Percentiles rank a stretch among this genome's conserved stretches.
Evolutionary conservation across 2,329 filamentous ascomycete genomes (phyloP).

Genomic region (Tolypocladium paradoxum): DNA sequence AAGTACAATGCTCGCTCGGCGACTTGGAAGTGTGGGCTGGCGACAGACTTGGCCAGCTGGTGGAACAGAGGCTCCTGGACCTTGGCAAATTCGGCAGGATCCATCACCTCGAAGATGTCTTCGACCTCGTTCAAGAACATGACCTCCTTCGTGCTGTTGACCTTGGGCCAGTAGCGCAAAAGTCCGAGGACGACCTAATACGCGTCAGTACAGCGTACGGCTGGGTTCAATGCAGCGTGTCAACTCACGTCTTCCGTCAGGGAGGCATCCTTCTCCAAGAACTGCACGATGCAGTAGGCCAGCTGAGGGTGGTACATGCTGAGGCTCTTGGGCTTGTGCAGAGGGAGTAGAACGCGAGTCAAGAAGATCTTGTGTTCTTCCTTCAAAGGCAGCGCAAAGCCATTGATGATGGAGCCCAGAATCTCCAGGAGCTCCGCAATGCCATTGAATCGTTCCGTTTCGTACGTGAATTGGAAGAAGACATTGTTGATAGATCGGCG

Average conservation of each 20-base stretch:
- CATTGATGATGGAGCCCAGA: constrained; percentile 96
- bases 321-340: constrained; percentile 97
- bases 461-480: constrained; percentile 99
- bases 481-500: constrained; percentile 98
- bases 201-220: background rate
- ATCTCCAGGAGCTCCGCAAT: constrained; percentile 96
- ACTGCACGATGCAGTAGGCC: constrained; percentile 98
- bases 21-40: constrained; percentile 97
- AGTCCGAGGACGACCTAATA: constrained; percentile 79
- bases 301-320: constrained; percentile 99
- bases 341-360: constrained; percentile 79
- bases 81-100: constrained; percentile 95
- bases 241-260: constrained; percentile 81
- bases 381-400: constrained; percentile 90
- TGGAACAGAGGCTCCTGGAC: constrained; percentile 97
- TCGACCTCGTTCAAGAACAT: constrained; percentile 99
- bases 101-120: constrained; percentile 99
- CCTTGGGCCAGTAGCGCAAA: constrained; percentile 96
- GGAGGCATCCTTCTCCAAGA: constrained; percentile 93
- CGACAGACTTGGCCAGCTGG: constrained; percentile 93
- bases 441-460: constrained; percentile 96
- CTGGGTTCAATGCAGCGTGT: background rate
- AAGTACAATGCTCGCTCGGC: constrained; percentile 96
- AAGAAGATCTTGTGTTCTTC: constrained; percentile 98
- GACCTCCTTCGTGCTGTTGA: constrained; percentile 98